Percentiles rank a stretch among this genome's conserved stretches.
Conservation (phyloP, 108 stramenopile species). For the Conticribra weissflogii region DNA sequence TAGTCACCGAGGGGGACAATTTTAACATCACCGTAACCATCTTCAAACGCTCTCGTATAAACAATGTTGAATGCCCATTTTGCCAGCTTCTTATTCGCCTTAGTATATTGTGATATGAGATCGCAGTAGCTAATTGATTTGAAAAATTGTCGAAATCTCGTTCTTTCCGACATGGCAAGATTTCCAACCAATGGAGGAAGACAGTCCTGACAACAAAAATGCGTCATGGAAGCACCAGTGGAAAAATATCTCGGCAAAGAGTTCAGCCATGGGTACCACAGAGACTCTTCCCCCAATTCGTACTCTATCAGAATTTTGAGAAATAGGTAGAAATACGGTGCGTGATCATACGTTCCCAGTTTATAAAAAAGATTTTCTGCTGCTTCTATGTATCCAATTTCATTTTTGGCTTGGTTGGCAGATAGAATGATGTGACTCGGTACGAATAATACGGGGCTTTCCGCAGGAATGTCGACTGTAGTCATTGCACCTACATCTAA, state of each 20-base stretch:
- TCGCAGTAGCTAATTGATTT: neutral
- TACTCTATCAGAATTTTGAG: conserved; percentile 35
- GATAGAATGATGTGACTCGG: conserved; percentile 55
- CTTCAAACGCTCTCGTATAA: conserved; percentile 42
- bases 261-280: conserved; percentile 32
- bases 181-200: conserved; percentile 32
- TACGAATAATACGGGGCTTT: conserved; percentile 42
- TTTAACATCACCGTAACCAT: neutral
- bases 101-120: conserved; percentile 19
- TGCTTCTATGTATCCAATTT: conserved; percentile 48
- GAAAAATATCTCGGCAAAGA: conserved; percentile 29
- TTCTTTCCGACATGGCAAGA: conserved; percentile 27
- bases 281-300: conserved; percentile 29
- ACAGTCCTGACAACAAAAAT: conserved; percentile 34
- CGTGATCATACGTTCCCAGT: conserved; percentile 12
- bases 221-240: conserved; percentile 38
- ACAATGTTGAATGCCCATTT: conserved; percentile 67
- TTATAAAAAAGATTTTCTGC: conserved; percentile 32
- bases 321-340: conserved; percentile 34
- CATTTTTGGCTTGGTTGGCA: conserved; percentile 39
- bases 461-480: conserved; percentile 48
- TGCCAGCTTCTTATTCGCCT: conserved; percentile 33
- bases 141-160: conserved; percentile 14
- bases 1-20: conserved; percentile 22
- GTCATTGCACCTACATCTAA: conserved; percentile 41